A percentile compares a stretch with the other conserved stretches of the same genome.
phyloP scores from a whole-genome alignment of 75 land plant species.

The Cupressus sempervirens region DNA sequence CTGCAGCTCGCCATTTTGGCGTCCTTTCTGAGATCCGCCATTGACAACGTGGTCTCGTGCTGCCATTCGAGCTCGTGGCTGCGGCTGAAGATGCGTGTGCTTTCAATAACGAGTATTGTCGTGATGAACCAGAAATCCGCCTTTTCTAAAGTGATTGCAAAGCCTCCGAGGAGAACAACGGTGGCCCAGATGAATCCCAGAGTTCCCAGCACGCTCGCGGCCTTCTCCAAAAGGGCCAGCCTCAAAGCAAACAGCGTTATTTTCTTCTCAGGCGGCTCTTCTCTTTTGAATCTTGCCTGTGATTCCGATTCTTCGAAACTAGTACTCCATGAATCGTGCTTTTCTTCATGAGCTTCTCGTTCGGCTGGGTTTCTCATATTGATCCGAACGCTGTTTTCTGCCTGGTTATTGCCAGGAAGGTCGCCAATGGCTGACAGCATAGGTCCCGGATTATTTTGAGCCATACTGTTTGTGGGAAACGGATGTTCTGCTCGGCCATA shows the following conservation, averaged over 20 bases:
- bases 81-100: slow-evolving; percentile 67
- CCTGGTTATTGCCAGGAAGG: not conserved
- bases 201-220: slow-evolving; percentile 64
- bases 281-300: not conserved
- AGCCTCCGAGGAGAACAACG: slow-evolving; percentile 88
- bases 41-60: slow-evolving; percentile 57
- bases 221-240: slow-evolving; percentile 75
- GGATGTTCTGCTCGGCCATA: not conserved
- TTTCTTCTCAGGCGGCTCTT: slow-evolving; percentile 65
- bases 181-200: slow-evolving; percentile 94
- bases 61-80: slow-evolving; percentile 96
- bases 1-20: not conserved
- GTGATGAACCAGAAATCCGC: slow-evolving; percentile 84
- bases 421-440: not conserved
- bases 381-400: not conserved
- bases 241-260: slow-evolving; percentile 78
- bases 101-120: slow-evolving; percentile 66
- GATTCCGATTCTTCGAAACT: not conserved
- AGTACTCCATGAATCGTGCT: not conserved
- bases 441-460: not conserved
- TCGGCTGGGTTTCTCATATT: not conserved
- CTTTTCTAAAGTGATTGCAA: slow-evolving; percentile 44
- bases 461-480: not conserved
- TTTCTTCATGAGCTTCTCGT: not conserved
- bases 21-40: slow-evolving; percentile 12